Conservation (phyloP, 179 eudicot species). For the Pouteria campechiana region DNA sequence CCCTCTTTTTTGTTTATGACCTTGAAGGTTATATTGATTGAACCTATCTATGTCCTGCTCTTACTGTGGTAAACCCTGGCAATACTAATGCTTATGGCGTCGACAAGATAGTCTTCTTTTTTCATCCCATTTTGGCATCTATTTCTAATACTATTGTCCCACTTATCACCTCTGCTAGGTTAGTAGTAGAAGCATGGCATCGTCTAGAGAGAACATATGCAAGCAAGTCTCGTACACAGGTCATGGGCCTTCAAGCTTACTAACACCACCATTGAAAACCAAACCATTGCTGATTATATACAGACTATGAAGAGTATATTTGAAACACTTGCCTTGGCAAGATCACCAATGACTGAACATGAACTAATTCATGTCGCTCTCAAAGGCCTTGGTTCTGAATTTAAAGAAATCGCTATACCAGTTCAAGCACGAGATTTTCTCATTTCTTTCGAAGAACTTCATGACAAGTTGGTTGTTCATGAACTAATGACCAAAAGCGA, state of each 20-base stretch:
- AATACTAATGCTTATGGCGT: not conserved
- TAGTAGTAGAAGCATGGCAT: not conserved
- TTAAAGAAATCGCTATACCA: not conserved
- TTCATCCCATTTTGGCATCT: not conserved
- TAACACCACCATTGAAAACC: not conserved
- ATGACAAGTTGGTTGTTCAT: not conserved
- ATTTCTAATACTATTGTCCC: not conserved
- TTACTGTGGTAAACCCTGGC: not conserved
- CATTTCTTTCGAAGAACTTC: not conserved
- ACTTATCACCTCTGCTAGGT: not conserved
- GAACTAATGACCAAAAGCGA: too few species aligned
- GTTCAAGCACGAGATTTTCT: not conserved
- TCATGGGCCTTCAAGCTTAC: not conserved
- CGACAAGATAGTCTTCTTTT: not conserved
- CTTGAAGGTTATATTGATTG: not conserved
- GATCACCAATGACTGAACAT: not conserved
- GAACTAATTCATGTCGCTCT: not conserved
- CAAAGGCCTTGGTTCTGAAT: not conserved
- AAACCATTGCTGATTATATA: not conserved
- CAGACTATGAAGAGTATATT: not conserved
- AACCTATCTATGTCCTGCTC: not conserved
- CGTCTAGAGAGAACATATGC: not conserved
- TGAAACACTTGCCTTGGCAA: not conserved
- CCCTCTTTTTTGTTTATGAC: not conserved
- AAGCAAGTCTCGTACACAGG: not conserved